Percentiles rank a stretch among this genome's conserved stretches.
phyloP scores from a whole-genome alignment of 2,329 filamentous ascomycete species.

The Sporothrix pallida region DNA sequence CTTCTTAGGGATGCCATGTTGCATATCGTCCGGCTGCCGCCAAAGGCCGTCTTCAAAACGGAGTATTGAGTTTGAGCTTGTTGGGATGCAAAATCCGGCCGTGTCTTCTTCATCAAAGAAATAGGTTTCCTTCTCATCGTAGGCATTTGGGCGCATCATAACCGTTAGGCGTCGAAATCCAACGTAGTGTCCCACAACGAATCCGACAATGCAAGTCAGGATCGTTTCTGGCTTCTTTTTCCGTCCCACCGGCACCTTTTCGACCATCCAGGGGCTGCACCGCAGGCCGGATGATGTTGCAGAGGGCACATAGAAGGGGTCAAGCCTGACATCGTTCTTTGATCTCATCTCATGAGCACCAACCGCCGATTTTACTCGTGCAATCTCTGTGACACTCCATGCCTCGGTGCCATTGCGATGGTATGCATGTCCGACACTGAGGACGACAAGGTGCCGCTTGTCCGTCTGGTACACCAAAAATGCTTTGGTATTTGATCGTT shows the following conservation, averaged over 20 bases:
- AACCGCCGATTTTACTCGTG: conserved; percentile 52
- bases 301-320: conserved; percentile 57
- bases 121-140: conserved; percentile 46
- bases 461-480: conserved; percentile 61
- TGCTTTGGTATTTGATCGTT: conserved; percentile 40
- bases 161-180: conserved; percentile 60
- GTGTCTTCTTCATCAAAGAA: conserved; percentile 51
- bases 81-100: conserved; percentile 56
- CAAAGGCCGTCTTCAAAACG: conserved; percentile 62
- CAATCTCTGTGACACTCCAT: conserved; percentile 60
- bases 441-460: conserved; percentile 55
- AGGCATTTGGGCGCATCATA: neutral
- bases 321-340: conserved; percentile 40
- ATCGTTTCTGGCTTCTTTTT: neutral
- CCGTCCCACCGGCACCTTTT: conserved; percentile 43
- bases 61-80: conserved; percentile 60
- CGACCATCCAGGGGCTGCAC: conserved; percentile 60
- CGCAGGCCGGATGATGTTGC: conserved; percentile 58
- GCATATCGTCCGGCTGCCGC: conserved; percentile 45
- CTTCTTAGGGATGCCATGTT: neutral
- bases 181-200: conserved; percentile 58
- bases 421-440: conserved; percentile 48
- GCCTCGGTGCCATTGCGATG: conserved; percentile 32
- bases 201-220: conserved; percentile 53
- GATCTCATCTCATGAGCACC: conserved; percentile 50